phyloP scores from a whole-genome alignment of 2,329 filamentous ascomycete genomes.

The Aspergillus calidoustus region DNA sequence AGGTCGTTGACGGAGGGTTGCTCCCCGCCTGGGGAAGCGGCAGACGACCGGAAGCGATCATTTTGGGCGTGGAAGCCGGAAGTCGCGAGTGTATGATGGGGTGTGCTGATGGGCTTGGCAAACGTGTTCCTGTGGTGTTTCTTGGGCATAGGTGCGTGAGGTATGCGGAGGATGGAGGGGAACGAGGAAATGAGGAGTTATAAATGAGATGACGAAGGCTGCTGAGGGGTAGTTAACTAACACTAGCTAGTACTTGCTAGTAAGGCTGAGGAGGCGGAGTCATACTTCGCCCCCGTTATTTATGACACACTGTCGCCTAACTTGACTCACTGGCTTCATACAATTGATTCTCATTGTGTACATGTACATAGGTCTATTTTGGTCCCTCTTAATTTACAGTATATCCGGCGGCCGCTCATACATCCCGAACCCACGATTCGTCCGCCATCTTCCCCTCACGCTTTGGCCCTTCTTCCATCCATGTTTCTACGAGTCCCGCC shows the following conservation, averaged over 20 bases:
- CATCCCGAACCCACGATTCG: conserved; percentile 64
- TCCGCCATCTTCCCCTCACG: conserved; percentile 64
- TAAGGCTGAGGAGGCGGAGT: conserved; percentile 1
- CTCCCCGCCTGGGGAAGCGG: conserved; percentile 28
- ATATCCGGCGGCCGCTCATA: conserved; percentile 34
- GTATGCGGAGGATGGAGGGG: conserved; percentile 12
- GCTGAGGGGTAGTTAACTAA: conserved; percentile 6
- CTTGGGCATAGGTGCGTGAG: conserved; percentile 49
- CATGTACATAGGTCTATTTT: conserved; percentile 16
- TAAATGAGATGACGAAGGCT: conserved; percentile 6
- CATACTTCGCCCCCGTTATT: not conserved
- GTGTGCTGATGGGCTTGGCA: conserved; percentile 46
- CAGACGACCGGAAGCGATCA: conserved; percentile 30
- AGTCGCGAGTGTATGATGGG: conserved; percentile 45
- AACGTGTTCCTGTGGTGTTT: conserved; percentile 47
- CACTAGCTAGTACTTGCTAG: not conserved
- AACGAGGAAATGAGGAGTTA: conserved; percentile 11
- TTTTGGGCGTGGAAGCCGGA: conserved; percentile 33
- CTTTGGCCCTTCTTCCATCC: conserved; percentile 62
- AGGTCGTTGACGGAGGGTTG: conserved; percentile 52
- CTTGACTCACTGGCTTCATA: not conserved
- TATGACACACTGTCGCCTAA: not conserved
- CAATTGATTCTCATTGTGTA: not conserved
- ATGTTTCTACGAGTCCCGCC: conserved; percentile 79
- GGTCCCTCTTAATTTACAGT: conserved; percentile 22